phyloP scores from a whole-genome alignment of 164 flowering plant species.

The Stephania japonica region DNA sequence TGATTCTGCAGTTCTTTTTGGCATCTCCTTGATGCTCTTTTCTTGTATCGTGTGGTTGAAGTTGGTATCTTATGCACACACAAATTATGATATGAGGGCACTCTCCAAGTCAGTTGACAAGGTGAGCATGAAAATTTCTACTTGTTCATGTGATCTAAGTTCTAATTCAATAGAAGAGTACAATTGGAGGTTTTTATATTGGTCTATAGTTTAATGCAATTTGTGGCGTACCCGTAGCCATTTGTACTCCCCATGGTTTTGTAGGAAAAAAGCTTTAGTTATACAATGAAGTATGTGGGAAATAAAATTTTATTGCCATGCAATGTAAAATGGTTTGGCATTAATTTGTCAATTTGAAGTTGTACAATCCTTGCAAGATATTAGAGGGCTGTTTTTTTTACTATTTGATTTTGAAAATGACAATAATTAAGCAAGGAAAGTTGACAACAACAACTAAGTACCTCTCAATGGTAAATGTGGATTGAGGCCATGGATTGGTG shows the following conservation, averaged over 20 bases:
- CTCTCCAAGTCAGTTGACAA: conserved; percentile 44
- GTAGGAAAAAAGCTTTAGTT: background rate
- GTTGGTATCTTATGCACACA: conserved; percentile 90
- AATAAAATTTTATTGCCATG: background rate
- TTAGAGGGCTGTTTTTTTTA: background rate
- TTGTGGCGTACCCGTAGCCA: background rate
- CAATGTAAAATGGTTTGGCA: background rate
- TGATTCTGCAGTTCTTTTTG: conserved; percentile 71
- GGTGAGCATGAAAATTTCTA: conserved; percentile 34
- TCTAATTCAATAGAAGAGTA: background rate
- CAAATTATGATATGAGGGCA: conserved; percentile 74
- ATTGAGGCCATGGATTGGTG: no score
- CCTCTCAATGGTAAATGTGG: no score
- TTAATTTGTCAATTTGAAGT: background rate
- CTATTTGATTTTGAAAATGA: background rate
- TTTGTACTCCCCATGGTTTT: background rate
- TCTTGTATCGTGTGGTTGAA: conserved; percentile 87
- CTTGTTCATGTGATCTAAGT: background rate
- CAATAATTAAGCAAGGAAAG: background rate
- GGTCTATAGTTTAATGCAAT: background rate
- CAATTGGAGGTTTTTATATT: background rate
- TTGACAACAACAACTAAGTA: no score
- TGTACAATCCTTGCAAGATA: background rate
- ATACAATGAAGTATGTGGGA: background rate
- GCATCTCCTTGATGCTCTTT: conserved; percentile 78